A percentile compares a stretch with the other conserved stretches of the same genome.
phyloP scores from a whole-genome alignment of 805 yeast genomes.

The Lipomyces anomalus region DNA sequence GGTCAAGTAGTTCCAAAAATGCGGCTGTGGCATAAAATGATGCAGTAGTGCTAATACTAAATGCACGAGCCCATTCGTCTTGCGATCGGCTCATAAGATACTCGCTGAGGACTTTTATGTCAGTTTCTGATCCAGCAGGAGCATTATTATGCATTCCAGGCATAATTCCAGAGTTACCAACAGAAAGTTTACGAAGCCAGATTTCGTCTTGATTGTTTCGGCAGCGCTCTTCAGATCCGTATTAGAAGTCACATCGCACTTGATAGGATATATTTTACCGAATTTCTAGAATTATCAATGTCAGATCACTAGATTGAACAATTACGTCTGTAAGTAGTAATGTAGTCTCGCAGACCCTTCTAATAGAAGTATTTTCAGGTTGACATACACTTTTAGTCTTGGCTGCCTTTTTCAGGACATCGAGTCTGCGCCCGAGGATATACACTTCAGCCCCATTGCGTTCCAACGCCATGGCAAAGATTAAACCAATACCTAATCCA shows the following conservation, averaged over 20 bases:
- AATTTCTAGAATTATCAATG: not conserved
- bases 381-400: conserved; percentile 23
- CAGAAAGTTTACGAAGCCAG: conserved; percentile 19
- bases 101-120: conserved; percentile 2
- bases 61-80: conserved; percentile 20
- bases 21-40: conserved; percentile 23
- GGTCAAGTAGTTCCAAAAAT: conserved; percentile 20
- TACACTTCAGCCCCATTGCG: conserved; percentile 70
- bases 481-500: conserved; percentile 51
- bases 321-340: too few relatives aligned
- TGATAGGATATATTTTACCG: conserved; percentile 19
- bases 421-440: conserved; percentile 49
- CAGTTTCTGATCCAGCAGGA: conserved; percentile 1
- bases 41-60: conserved; percentile 20
- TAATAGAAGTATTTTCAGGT: too few relatives aligned
- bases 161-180: conserved; percentile 24
- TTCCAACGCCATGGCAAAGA: conserved; percentile 62
- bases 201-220: conserved; percentile 16
- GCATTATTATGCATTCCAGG: conserved; percentile 3
- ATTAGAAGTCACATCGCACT: conserved; percentile 22
- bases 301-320: too few relatives aligned
- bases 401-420: conserved; percentile 47
- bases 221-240: conserved; percentile 12
- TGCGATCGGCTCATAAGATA: conserved; percentile 12
- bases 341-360: too few relatives aligned